Evolutionary conservation across 2,329 filamentous ascomycete species (phyloP), one percentile per base, ranked within the genome.

Genomic region (Lasiodiplodia sp.): DNA sequence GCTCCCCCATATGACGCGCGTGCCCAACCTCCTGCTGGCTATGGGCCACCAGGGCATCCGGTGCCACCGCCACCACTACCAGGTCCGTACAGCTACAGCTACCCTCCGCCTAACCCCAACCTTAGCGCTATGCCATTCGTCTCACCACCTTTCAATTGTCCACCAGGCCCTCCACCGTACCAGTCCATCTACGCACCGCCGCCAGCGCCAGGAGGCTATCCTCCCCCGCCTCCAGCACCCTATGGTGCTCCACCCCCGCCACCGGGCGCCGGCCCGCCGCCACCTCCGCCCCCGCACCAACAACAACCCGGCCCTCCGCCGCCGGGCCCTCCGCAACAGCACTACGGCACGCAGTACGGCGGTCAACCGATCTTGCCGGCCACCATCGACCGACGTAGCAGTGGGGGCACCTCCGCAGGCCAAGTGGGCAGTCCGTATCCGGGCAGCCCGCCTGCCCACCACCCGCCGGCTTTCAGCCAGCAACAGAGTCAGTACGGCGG

Each of bases 331-430:
- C 65, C 65, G 1, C 65, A 40, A 23, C 53, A 49, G 34, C 65
- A 60, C 25, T 68, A 65, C 28, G 58, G 58, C 25, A 44, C 62
- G 40, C 79, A 81, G 67, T 81, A 80, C 63, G 79, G 79, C 1
- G 79, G 79, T 16, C 78, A 78, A 62, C 78, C 78, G 4, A 80
- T 81, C 57, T 73, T 80, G 3, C 79, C 79, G 3, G 79, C 79
- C 1, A 79, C 72, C 58, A 77, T 78, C 72, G 77, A 76, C 8
- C 77, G 51, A 23, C 67, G 67, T 52, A 40, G 47, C 55, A 67
- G 65, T 44, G 65, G 40, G 4, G 55, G 53, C 23, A 44, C 55
- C 8, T 40, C 65, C 7, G 44, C 55, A 10, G 53, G 40, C 6
- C 65, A 57, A 44, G 28, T 31, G 12, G 60, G 60, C n/a, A 52